Percentiles rank a stretch among this genome's conserved stretches.
Evolutionary conservation across 306 rosid species (phyloP).

Genomic region (Inga leiocalycina): DNA sequence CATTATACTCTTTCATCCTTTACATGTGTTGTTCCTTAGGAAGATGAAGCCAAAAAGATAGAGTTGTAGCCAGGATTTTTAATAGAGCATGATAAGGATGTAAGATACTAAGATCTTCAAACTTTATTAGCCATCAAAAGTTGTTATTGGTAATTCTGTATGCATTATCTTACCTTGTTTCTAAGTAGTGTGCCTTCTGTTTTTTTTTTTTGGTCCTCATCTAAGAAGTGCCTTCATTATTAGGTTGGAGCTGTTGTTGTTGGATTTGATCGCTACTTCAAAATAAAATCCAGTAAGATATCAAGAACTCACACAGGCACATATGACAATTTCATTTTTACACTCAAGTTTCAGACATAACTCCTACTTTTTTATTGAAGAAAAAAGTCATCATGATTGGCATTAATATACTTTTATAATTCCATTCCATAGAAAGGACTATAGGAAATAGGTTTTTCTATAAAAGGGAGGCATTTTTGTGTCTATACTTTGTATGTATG

Average conservation of each 20-base stretch:
- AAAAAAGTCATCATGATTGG: too few species aligned
- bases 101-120: conserved; percentile 33
- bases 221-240: conserved; percentile 10
- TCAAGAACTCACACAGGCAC: not conserved
- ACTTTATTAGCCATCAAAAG: conserved; percentile 32
- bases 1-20: conserved; percentile 1
- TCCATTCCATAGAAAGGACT: too few species aligned
- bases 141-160: not conserved
- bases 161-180: not conserved
- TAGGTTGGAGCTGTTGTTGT: conserved; percentile 94
- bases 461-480: too few species aligned
- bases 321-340: too few species aligned
- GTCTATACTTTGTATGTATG: too few species aligned
- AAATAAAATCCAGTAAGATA: conserved; percentile 94
- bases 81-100: conserved; percentile 91
- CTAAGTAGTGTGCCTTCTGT: not conserved
- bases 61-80: conserved; percentile 92
- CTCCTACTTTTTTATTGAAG: too few species aligned
- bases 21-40: conserved; percentile 46
- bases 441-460: too few species aligned
- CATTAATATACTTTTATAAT: too few species aligned
- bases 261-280: conserved; percentile 97
- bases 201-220: not conserved
- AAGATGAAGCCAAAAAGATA: conserved; percentile 89
- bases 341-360: too few species aligned